These are phyloP conservation scores for Penicillium fimorum DNA, from an alignment of 495 filamentous ascomycete species.

Conservation along the genomic window DNA sequence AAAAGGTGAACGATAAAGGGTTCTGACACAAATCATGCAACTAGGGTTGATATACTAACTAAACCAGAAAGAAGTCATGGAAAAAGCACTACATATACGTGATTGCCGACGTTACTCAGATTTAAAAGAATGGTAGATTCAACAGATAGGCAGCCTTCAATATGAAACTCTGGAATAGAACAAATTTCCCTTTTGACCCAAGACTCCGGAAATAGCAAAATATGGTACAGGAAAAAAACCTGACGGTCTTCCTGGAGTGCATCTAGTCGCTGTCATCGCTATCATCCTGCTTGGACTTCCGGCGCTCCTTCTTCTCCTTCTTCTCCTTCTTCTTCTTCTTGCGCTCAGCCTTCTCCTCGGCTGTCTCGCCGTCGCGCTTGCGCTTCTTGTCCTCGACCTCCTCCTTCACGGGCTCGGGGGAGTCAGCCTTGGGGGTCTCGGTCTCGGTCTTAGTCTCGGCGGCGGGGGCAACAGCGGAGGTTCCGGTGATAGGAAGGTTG, in stretches of 20 bases:
- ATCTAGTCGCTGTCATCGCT: conserved; percentile 57
- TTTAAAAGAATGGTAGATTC: conserved; percentile 5
- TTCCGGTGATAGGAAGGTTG: conserved; percentile 50
- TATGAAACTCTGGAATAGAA: conserved; percentile 18
- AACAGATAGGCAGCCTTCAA: conserved; percentile 11
- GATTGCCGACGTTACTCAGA: background rate
- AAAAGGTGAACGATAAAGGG: no score
- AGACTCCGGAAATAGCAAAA: conserved; percentile 42
- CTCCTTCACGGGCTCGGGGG: conserved; percentile 27
- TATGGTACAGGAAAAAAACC: conserved; percentile 46
- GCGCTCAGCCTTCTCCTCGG: conserved; percentile 71
- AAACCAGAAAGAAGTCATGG: no score
- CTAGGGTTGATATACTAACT: no score
- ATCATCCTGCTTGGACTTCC: conserved; percentile 58
- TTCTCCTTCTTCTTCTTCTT: conserved; percentile 75
- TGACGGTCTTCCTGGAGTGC: conserved; percentile 33
- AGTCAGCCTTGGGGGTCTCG: conserved; percentile 42
- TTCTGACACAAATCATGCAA: no score
- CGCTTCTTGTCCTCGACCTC: conserved; percentile 65
- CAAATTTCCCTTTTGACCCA: conserved; percentile 46
- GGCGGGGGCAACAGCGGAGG: conserved; percentile 40
- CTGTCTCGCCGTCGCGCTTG: conserved; percentile 79
- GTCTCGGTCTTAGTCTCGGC: conserved; percentile 29
- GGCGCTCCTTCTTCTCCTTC: conserved; percentile 70
- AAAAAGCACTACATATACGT: background rate